Base-by-base conservation (phyloP, 169 alveolate species). In the Plasmodium yoelii region DNA sequence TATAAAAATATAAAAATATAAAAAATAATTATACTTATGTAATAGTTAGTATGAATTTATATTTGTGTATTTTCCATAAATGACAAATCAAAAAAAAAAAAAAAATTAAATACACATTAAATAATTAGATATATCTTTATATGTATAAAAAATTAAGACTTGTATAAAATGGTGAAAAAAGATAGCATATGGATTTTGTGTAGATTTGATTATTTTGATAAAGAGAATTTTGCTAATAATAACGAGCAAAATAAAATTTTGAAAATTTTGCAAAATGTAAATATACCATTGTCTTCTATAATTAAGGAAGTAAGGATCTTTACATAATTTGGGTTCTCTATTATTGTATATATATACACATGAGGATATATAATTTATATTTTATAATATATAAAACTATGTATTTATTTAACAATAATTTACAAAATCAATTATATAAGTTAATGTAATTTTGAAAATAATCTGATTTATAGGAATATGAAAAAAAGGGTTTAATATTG, bases 111-210 rank as follows among this genome's bases (percentile, higher is more conserved):
- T 22, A 22, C 26, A 22, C 26, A 28, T 28, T 28, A 34, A 34
- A 4, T 34, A 34, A 34, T 34, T 34, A 34, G 42, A 34, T 34
- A 34, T 34, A 34, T 34, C 42, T 2, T 34, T 34, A 34, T 4
- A 34, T 34, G 0, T 7, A 34, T 3, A 3, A 4, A 34, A 34
- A 34, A 34, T 34, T 34, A 1, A 3, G 61, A 39, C 13, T 74
- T 46, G 39, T 44, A 18, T 28, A 75, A 13, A 13, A 75, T 75
- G 88, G 88, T 68, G 46, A 75, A 56, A 39, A 75, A 75, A 46
- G 88, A 75, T 56, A 46, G 51, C 65, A 47, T 75, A 12, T 75
- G 88, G 88, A 34, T 75, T 15, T 46, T 75, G 60, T 75, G 88
- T 75, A 60, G 44, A 49, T 28, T 75, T 18, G 28, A 61, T 55